Conservation (phyloP, 2,329 filamentous ascomycete genomes). For the Colletotrichum tropicicola region DNA sequence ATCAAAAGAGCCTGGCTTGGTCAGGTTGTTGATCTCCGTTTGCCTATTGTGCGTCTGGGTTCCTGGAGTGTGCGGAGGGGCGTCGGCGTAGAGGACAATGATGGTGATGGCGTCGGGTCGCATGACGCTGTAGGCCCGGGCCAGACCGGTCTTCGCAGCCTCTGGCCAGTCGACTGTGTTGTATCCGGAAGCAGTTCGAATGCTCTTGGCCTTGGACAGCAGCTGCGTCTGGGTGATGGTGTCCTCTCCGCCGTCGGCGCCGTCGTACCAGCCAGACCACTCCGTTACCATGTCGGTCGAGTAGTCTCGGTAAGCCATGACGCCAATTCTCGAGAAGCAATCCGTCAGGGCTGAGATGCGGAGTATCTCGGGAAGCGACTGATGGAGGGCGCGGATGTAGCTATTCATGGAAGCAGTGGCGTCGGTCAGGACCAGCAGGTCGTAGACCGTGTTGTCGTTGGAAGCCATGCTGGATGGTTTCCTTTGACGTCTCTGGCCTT, state of each 20-base stretch:
- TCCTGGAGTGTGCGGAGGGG: constrained; percentile 52
- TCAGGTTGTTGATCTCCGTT: constrained; percentile 8
- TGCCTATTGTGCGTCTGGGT: neutral
- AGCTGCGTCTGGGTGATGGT: constrained; percentile 43
- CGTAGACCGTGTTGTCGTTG: constrained; percentile 39
- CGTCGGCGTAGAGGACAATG: constrained; percentile 58
- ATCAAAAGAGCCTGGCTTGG: constrained; percentile 32
- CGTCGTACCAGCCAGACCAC: constrained; percentile 59
- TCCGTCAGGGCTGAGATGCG: constrained; percentile 56
- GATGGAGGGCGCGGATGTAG: constrained; percentile 53
- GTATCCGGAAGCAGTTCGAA: constrained; percentile 42
- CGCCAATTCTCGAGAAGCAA: constrained; percentile 58
- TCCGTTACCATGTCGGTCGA: constrained; percentile 40
- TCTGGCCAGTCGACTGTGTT: constrained; percentile 53
- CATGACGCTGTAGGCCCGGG: constrained; percentile 55
- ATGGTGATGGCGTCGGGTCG: constrained; percentile 56
- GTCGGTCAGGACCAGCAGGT: constrained; percentile 57
- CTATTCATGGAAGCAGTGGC: constrained; percentile 54
- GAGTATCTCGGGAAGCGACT: constrained; percentile 59
- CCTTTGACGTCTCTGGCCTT: too few species aligned
- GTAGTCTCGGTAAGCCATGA: constrained; percentile 62
- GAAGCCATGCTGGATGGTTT: neutral
- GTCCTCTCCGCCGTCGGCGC: constrained; percentile 9
- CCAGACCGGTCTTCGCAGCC: constrained; percentile 58
- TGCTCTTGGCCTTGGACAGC: constrained; percentile 42